Percentiles rank a stretch among this genome's conserved stretches.
These are phyloP conservation scores for Aspergillus clavatus DNA, from an alignment of 2,329 filamentous ascomycete genomes.

Conservation along the genomic window DNA sequence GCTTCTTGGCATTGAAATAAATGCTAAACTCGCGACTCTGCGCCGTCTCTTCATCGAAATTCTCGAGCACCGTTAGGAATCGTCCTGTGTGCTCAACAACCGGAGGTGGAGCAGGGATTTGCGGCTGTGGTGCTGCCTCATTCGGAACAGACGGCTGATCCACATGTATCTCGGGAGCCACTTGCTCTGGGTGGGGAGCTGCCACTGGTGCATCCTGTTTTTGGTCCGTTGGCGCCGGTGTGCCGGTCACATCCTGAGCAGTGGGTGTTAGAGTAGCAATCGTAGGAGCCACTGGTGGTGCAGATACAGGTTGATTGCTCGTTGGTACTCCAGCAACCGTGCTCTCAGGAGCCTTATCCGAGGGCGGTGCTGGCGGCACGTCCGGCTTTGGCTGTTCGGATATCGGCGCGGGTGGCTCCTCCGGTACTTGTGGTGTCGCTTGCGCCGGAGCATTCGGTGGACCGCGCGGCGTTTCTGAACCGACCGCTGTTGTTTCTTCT, in stretches of 20 bases:
- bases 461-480: background rate
- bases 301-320: background rate
- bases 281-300: background rate
- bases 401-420: slow-evolving; percentile 1
- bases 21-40: slow-evolving; percentile 52
- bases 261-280: background rate
- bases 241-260: background rate
- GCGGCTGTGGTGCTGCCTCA: slow-evolving; percentile 21
- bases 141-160: slow-evolving; percentile 10
- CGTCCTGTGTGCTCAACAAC: slow-evolving; percentile 50
- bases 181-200: slow-evolving; percentile 6
- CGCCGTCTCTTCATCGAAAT: slow-evolving; percentile 53
- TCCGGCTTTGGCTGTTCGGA: slow-evolving; percentile 3
- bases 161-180: slow-evolving; percentile 15
- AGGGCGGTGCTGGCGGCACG: background rate
- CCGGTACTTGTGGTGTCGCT: background rate
- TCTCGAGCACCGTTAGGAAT: slow-evolving; percentile 55
- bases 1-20: slow-evolving; percentile 52
- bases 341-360: slow-evolving; percentile 6
- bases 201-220: background rate
- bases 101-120: slow-evolving; percentile 27
- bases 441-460: background rate
- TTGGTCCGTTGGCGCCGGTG: slow-evolving; percentile 5
- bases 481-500: background rate
- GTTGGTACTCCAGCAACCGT: slow-evolving; percentile 3